phyloP scores from a whole-genome alignment of 371 early-diverging fungal species.

The Amoeboaphelidium protococcarum region DNA sequence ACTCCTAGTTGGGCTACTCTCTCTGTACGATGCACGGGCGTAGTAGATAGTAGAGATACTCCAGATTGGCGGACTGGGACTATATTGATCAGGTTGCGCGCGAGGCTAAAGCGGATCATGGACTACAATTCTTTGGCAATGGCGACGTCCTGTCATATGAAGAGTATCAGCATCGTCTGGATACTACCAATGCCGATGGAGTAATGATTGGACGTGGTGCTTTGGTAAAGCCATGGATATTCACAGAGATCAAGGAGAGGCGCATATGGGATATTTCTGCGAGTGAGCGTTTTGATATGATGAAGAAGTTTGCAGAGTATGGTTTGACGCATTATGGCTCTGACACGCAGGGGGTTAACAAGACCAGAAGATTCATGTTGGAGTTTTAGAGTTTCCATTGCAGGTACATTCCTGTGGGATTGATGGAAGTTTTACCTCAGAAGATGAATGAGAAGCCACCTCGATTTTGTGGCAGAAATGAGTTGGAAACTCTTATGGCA shows the following conservation, averaged over 20 bases:
- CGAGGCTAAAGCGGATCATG: neutral
- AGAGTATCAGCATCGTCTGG: constrained; percentile 44
- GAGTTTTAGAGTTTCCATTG: constrained; percentile 71
- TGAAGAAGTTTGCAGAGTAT: constrained; percentile 47
- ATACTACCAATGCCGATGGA: constrained; percentile 39
- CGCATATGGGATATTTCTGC: constrained; percentile 73
- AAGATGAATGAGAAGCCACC: constrained; percentile 74
- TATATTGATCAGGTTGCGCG: constrained; percentile 38
- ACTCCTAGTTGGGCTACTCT: constrained; percentile 30
- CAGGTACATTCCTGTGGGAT: constrained; percentile 11
- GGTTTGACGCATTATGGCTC: constrained; percentile 89
- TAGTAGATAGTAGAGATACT: constrained; percentile 73
- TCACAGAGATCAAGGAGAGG: constrained; percentile 58
- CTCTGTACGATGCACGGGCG: constrained; percentile 59
- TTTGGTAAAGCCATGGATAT: constrained; percentile 90
- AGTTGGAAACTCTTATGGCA: constrained; percentile 81
- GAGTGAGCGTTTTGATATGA: constrained; percentile 64
- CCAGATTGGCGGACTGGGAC: constrained; percentile 65
- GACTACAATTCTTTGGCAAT: constrained; percentile 29
- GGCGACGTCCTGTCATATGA: constrained; percentile 70
- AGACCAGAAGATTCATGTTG: constrained; percentile 56
- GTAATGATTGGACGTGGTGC: constrained; percentile 74
- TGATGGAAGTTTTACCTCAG: constrained; percentile 31
- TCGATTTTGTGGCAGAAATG: constrained; percentile 55
- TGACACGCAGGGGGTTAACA: constrained; percentile 57